These are phyloP conservation scores for Phialophora verrucosa DNA, from an alignment of 2,329 filamentous ascomycete genomes.

Conservation along the genomic window DNA sequence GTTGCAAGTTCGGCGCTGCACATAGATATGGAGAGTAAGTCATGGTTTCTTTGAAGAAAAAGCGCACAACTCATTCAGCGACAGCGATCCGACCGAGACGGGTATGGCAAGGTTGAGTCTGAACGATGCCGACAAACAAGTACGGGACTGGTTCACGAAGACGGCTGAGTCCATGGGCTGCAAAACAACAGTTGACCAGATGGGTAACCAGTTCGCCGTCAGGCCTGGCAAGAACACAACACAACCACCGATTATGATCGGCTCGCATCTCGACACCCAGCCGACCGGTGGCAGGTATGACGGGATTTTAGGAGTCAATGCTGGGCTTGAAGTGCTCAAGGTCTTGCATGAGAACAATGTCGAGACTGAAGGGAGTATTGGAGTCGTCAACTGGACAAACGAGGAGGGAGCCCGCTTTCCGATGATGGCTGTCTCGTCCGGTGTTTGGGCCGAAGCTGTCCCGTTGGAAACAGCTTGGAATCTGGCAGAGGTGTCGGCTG, in stretches of 20 bases:
- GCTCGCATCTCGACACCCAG: conserved; percentile 66
- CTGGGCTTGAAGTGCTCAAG: conserved; percentile 74
- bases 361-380: conserved; percentile 73
- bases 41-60: neutral
- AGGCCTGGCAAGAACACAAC: conserved; percentile 64
- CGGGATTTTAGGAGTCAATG: conserved; percentile 75
- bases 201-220: conserved; percentile 82
- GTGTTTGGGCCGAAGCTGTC: conserved; percentile 76
- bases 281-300: conserved; percentile 69
- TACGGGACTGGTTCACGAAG: conserved; percentile 75
- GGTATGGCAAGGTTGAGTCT: conserved; percentile 79
- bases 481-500: conserved; percentile 64
- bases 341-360: conserved; percentile 70
- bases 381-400: conserved; percentile 80
- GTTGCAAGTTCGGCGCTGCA: conserved; percentile 39
- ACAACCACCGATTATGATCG: conserved; percentile 69
- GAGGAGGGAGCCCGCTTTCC: conserved; percentile 84
- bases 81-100: conserved; percentile 36
- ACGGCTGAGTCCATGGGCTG: conserved; percentile 69
- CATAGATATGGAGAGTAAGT: conserved; percentile 40
- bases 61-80: conserved; percentile 1
- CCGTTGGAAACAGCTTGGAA: conserved; percentile 66
- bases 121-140: conserved; percentile 72
- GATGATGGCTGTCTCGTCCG: conserved; percentile 73
- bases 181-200: conserved; percentile 70